Percentiles rank a stretch among this genome's conserved stretches.
Evolutionary conservation across 2,329 filamentous ascomycete species (phyloP).

Genomic region (Bipolaris cookei): DNA sequence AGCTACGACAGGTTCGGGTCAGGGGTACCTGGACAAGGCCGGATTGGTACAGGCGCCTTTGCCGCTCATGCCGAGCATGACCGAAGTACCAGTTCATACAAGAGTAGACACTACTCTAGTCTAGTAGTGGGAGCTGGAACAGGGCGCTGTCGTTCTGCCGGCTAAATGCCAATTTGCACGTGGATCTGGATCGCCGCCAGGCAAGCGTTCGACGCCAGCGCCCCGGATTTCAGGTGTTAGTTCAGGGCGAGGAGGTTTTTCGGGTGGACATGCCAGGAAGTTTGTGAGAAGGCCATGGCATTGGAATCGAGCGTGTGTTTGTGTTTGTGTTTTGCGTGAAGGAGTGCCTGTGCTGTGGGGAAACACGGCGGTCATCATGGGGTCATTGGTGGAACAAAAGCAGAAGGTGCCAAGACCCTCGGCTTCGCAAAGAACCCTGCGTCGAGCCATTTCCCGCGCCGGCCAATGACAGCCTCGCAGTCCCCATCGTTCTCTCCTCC

Average conservation of each 20-base stretch:
- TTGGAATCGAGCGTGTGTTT: not conserved
- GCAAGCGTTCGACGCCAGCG: conserved; percentile 19
- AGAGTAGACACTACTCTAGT: not conserved
- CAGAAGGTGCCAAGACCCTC: conserved; percentile 23
- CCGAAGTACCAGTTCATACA: conserved; percentile 8
- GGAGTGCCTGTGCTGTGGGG: not conserved
- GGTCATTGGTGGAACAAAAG: conserved; percentile 18
- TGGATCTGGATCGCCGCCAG: conserved; percentile 29
- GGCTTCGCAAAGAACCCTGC: conserved; percentile 5
- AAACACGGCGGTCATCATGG: conserved; percentile 1
- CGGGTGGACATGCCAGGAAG: not conserved
- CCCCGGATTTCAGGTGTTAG: conserved; percentile 12
- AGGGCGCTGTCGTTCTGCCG: conserved; percentile 19
- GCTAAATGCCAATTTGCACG: conserved; percentile 31
- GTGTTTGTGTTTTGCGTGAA: conserved; percentile 7
- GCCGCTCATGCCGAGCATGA: conserved; percentile 24
- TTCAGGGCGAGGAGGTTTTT: conserved; percentile 2
- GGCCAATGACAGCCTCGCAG: conserved; percentile 18
- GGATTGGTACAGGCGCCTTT: conserved; percentile 19
- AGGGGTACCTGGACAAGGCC: conserved; percentile 2
- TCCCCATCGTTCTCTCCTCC: conserved; percentile 5
- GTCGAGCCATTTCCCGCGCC: conserved; percentile 5
- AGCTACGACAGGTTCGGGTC: conserved; percentile 7
- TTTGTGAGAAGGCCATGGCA: not conserved
- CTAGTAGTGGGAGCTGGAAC: not conserved